A percentile compares a stretch with the other conserved stretches of the same genome.
These are phyloP conservation scores for Astrothelium macrocarpum DNA, from an alignment of 495 filamentous ascomycete genomes.

Conservation along the genomic window DNA sequence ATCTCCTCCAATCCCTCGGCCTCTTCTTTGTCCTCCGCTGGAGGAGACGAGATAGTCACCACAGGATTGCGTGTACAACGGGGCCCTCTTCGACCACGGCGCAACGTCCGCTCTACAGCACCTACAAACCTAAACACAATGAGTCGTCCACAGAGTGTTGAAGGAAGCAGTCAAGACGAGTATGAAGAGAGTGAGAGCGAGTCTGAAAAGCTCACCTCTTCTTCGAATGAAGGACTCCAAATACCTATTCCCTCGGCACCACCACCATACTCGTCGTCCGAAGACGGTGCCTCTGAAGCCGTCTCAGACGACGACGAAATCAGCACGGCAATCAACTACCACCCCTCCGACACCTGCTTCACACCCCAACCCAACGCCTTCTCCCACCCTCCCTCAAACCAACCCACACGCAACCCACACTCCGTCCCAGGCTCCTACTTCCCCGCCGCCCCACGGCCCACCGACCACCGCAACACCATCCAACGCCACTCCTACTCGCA, in stretches of 20 bases:
- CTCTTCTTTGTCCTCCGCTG: constrained; percentile 73
- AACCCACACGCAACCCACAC: constrained; percentile 23
- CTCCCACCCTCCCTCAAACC: constrained; percentile 64
- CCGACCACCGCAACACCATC: constrained; percentile 23
- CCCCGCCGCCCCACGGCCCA: constrained; percentile 24
- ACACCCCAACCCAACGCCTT: constrained; percentile 85
- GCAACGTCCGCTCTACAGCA: constrained; percentile 43
- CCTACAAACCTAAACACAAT: constrained; percentile 34
- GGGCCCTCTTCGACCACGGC: constrained; percentile 38
- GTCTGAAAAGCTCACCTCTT: constrained; percentile 71
- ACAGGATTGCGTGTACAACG: constrained; percentile 69
- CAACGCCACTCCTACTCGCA: constrained; percentile 34
- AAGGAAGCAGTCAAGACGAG: constrained; percentile 79
- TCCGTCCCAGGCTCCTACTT: constrained; percentile 36
- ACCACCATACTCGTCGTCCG: constrained; percentile 13
- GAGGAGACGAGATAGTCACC: constrained; percentile 80
- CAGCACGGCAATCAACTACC: constrained; percentile 65
- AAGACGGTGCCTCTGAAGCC: constrained; percentile 32
- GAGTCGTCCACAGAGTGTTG: constrained; percentile 13
- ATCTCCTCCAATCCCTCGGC: constrained; percentile 88
- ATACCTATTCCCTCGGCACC: constrained; percentile 14
- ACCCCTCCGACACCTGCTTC: constrained; percentile 49
- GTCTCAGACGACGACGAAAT: constrained; percentile 75
- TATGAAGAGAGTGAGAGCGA: constrained; percentile 82
- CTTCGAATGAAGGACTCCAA: constrained; percentile 68